Base-by-base conservation (phyloP, 352 stramenopile genomes). In the Phytophthora pinifolia region DNA sequence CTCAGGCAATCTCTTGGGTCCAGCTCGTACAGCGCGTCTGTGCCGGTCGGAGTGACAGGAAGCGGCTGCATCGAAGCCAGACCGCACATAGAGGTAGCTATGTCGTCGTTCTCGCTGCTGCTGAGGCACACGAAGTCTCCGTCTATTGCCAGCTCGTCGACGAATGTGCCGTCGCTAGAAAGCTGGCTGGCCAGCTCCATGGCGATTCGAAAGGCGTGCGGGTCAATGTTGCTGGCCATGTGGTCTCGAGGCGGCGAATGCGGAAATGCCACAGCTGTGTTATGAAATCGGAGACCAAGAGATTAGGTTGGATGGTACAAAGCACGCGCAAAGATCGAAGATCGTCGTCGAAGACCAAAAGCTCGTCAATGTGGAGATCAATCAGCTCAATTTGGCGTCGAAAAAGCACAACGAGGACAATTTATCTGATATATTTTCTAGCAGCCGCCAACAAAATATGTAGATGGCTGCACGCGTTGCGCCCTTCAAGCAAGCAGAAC, bases 391-490 rank as follows among this genome's bases (percentile, higher is more conserved):
- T 3, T 27, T 6, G 6, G 2, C 20, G 20, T 25, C 20, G 20
- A 25, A 25, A 25, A 25, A 25, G 20, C 20, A n/a, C 20, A 25
- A 25, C 20, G 20, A 2, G 22, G 6, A 27, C 22, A 27, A 46
- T 62, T 50, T 62, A 46, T 62, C 46, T 52, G 46, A 63, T 52
- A 46, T 39, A 56, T 46, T 47, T 51, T 43, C 17, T 33, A 27
- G 46, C 55, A 58, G 38, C 54, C 54, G 52, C 42, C 14, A 53
- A 30, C 14, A 53, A 30, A 43, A 51, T 46, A 45, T 18, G 13
- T 46, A 30, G 22, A 46, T 54, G 41, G 29, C 17, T 52, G 42
- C 32, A 22, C 13, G 13, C 14, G 35, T 49, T 17, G 15, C 31
- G 20, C 6, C 38, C 46, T 51, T 42, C 46, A 50, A 56, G 14